Percentiles rank a stretch among this genome's conserved stretches.
These are phyloP conservation scores for Amylocarpus encephaloides DNA, from an alignment of 2,329 filamentous ascomycete genomes.

Conservation along the genomic window DNA sequence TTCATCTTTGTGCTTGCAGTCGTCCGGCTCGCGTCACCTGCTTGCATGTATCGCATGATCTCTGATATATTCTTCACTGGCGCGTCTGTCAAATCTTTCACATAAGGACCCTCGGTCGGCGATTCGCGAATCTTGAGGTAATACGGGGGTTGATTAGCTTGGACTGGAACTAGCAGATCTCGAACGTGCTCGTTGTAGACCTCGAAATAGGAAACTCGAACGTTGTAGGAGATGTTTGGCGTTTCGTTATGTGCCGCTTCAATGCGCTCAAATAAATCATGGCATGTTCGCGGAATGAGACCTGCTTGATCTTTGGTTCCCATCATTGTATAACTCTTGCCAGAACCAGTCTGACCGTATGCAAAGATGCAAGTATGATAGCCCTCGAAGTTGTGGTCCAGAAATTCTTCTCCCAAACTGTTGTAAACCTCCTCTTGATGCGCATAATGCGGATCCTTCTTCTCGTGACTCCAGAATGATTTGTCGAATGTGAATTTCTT, in stretches of 20 bases:
- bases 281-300: slow-evolving; percentile 89
- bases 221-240: slow-evolving; percentile 91
- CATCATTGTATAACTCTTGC: slow-evolving; percentile 99
- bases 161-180: slow-evolving; percentile 75
- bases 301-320: slow-evolving; percentile 78
- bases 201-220: slow-evolving; percentile 97
- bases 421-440: slow-evolving; percentile 92
- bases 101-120: slow-evolving; percentile 89
- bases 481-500: slow-evolving; percentile 95
- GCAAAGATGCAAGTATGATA: slow-evolving; percentile 99
- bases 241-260: slow-evolving; percentile 66
- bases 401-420: slow-evolving; percentile 87
- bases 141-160: slow-evolving; percentile 66
- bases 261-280: slow-evolving; percentile 93
- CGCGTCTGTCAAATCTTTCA: slow-evolving; percentile 92
- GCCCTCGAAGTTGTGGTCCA: slow-evolving; percentile 98
- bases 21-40: slow-evolving; percentile 81
- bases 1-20: slow-evolving; percentile 98
- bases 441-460: slow-evolving; percentile 76
- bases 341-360: slow-evolving; percentile 94
- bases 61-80: slow-evolving; percentile 82
- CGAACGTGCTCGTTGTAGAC: slow-evolving; percentile 99
- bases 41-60: slow-evolving; percentile 84
- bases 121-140: slow-evolving; percentile 98
- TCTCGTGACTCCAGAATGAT: slow-evolving; percentile 94